These are phyloP conservation scores for Amanita polypyramis DNA, from an alignment of 768 basidiomycete genomes.

Conservation along the genomic window DNA sequence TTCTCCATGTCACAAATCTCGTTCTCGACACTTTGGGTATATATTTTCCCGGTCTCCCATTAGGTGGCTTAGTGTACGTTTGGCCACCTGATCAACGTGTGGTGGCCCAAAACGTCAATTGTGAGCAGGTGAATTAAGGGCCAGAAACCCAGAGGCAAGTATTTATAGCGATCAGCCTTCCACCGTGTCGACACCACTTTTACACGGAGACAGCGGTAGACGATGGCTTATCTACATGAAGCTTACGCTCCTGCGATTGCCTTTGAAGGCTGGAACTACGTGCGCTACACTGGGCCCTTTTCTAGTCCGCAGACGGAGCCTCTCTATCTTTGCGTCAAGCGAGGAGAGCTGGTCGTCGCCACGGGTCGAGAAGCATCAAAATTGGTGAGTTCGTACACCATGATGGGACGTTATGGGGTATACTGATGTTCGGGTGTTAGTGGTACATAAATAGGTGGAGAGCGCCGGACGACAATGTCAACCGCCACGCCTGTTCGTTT, in stretches of 20 bases:
- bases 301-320: background rate
- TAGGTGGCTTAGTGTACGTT: too few relatives aligned
- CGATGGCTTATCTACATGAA: background rate
- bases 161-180: background rate
- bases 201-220: background rate
- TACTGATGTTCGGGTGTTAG: background rate
- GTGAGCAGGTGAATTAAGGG: too few relatives aligned
- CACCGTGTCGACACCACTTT: background rate
- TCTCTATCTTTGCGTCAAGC: background rate
- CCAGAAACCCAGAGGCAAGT: too few relatives aligned
- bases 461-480: background rate
- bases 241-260: constrained; percentile 2
- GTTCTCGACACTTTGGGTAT: too few relatives aligned
- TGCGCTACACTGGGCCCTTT: constrained; percentile 2
- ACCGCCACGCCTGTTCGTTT: constrained; percentile 2
- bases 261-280: constrained; percentile 5
- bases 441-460: background rate
- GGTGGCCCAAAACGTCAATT: too few relatives aligned
- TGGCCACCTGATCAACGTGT: too few relatives aligned
- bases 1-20: too few relatives aligned
- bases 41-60: too few relatives aligned
- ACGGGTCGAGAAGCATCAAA: background rate
- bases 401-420: background rate
- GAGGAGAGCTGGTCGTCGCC: constrained; percentile 1
- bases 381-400: background rate